Conservation (phyloP, 768 basidiomycete species). For the Lactarius quietus region DNA sequence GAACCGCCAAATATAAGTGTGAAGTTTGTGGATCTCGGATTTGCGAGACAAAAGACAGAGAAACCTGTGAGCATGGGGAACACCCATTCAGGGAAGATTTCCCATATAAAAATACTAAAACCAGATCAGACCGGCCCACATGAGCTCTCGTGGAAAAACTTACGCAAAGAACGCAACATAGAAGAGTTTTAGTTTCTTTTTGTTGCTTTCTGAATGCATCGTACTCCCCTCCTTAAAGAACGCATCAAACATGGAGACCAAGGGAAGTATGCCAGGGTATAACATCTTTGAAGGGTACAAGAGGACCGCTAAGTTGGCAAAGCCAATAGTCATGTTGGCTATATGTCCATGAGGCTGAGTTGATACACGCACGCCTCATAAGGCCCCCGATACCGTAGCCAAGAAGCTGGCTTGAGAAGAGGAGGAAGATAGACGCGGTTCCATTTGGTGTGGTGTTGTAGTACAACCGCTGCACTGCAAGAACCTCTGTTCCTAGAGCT, state of each 20-base stretch:
- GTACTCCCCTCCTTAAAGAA: constrained; percentile 42
- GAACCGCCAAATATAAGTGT: constrained; percentile 29
- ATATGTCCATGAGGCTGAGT: not conserved
- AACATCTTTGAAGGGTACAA: constrained; percentile 54
- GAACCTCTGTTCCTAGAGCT: constrained; percentile 50
- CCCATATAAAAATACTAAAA: constrained; percentile 35
- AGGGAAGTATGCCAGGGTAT: constrained; percentile 45
- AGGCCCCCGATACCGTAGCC: constrained; percentile 57
- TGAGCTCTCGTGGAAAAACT: constrained; percentile 1
- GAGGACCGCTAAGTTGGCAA: constrained; percentile 41
- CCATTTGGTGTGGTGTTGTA: constrained; percentile 51
- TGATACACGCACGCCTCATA: constrained; percentile 41
- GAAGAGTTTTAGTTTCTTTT: constrained; percentile 47
- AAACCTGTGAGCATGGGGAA: constrained; percentile 30
- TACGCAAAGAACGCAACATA: constrained; percentile 43
- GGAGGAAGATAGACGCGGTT: constrained; percentile 43
- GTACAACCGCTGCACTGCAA: constrained; percentile 44
- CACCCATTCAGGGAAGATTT: constrained; percentile 25
- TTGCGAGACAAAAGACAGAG: constrained; percentile 32
- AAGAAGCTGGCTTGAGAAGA: constrained; percentile 36
- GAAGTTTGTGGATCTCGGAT: constrained; percentile 27
- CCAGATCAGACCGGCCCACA: not conserved
- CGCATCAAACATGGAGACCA: constrained; percentile 48
- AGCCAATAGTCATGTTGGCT: not conserved
- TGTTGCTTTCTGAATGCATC: constrained; percentile 25